These are phyloP conservation scores for Acanthamoeba divionensis DNA, from an alignment of 208 protist genomes.

Conservation along the genomic window DNA sequence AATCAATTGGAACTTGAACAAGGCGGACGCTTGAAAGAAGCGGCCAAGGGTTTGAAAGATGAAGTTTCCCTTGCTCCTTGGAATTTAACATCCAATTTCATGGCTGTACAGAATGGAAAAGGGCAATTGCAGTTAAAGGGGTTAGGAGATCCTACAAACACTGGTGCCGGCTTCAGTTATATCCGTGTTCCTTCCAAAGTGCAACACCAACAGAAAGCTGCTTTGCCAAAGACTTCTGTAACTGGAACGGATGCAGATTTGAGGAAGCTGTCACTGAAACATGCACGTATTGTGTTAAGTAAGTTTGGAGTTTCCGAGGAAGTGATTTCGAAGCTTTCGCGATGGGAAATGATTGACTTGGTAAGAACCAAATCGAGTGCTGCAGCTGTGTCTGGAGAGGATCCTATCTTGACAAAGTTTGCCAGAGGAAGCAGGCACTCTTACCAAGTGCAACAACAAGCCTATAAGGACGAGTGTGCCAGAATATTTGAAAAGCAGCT, in stretches of 20 bases:
- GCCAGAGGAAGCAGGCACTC: conserved; percentile 60
- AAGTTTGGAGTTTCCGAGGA: conserved; percentile 63
- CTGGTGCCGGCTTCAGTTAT: conserved; percentile 59
- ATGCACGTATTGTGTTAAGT: conserved; percentile 53
- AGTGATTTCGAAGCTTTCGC: conserved; percentile 51
- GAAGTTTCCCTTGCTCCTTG: conserved; percentile 69
- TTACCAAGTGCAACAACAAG: conserved; percentile 63
- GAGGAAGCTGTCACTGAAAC: conserved; percentile 63
- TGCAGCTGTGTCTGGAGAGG: conserved; percentile 32
- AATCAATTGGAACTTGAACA: neutral
- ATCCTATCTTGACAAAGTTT: conserved; percentile 67
- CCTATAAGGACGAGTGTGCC: conserved; percentile 60
- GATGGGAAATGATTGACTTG: conserved; percentile 69
- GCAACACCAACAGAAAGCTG: conserved; percentile 50
- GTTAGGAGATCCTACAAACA: conserved; percentile 59
- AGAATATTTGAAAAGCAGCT: conserved; percentile 42
- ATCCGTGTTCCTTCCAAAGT: conserved; percentile 61
- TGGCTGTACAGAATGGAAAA: conserved; percentile 63
- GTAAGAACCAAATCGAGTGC: conserved; percentile 65
- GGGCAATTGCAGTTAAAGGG: conserved; percentile 64
- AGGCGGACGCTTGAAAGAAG: neutral
- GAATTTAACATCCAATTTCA: conserved; percentile 65
- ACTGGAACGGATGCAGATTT: conserved; percentile 72
- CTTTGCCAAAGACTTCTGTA: conserved; percentile 61
- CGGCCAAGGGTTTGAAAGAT: conserved; percentile 36